Evolutionary conservation across 75 land plant genomes (phyloP).

Genomic region (Azolla pinnata): DNA sequence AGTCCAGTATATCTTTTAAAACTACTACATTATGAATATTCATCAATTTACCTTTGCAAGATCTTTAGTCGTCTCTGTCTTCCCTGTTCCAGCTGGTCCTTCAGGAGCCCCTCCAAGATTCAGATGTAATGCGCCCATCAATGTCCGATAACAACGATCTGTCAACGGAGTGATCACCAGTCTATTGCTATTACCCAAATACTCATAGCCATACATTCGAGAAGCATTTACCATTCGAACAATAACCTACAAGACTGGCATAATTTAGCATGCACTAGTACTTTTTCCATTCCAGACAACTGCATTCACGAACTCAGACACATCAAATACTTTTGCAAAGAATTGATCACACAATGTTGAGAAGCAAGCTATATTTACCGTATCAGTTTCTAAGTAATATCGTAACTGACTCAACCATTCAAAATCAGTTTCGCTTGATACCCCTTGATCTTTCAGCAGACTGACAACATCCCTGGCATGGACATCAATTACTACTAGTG

Average conservation of each 20-base stretch:
- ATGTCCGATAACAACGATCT: constrained; percentile 32
- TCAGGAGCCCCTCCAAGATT: constrained; percentile 37
- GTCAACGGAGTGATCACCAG: constrained; percentile 30
- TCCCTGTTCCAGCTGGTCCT: constrained; percentile 40
- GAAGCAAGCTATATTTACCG: too few species aligned
- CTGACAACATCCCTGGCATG: constrained; percentile 24
- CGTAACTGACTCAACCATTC: constrained; percentile 24
- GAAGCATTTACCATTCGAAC: constrained; percentile 36
- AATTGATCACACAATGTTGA: too few species aligned
- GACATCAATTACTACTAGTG: constrained; percentile 21
- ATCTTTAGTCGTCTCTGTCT: constrained; percentile 36
- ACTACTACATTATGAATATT: too few species aligned
- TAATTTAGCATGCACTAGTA: too few species aligned
- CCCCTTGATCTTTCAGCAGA: constrained; percentile 9
- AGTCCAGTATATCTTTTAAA: too few species aligned
- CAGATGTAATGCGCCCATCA: constrained; percentile 36
- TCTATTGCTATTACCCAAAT: constrained; percentile 29
- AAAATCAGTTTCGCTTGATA: constrained; percentile 16
- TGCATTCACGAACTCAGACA: too few species aligned
- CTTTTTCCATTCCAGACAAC: too few species aligned
- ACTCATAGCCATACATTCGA: constrained; percentile 34
- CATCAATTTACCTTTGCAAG: constrained; percentile 26
- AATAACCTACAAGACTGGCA: too few species aligned
- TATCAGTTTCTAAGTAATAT: constrained; percentile 13
- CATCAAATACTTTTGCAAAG: neutral